These are phyloP conservation scores for Colletotrichum coccodes DNA, from an alignment of 2,329 filamentous ascomycete genomes.

Conservation along the genomic window DNA sequence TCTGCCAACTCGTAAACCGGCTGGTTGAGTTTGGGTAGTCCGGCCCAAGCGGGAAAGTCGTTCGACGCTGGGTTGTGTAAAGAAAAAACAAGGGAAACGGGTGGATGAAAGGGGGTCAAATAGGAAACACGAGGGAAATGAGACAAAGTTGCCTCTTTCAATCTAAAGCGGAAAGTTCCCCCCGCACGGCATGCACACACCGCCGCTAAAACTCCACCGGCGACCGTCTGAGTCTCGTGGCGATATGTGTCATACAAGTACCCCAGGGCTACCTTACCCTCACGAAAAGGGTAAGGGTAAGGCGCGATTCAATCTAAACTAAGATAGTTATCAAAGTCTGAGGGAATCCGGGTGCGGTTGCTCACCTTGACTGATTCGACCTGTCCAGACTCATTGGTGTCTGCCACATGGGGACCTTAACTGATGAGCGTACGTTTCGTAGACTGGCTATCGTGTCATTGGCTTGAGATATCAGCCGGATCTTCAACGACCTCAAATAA, in stretches of 20 bases:
- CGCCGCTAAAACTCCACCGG: constrained; percentile 17
- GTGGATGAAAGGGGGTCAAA: constrained; percentile 26
- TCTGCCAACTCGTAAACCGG: not conserved
- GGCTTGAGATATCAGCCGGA: not conserved
- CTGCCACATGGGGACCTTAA: too few species aligned
- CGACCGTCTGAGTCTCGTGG: not conserved
- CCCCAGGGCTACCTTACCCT: not conserved
- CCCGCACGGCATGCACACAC: constrained; percentile 12
- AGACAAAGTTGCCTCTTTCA: constrained; percentile 10
- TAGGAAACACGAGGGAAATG: constrained; percentile 25
- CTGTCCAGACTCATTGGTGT: not conserved
- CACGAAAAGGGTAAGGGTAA: not conserved
- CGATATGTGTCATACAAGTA: not conserved
- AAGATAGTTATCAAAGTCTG: not conserved
- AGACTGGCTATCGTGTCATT: not conserved
- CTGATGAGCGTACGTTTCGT: not conserved
- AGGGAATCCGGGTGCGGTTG: not conserved
- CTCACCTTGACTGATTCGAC: not conserved
- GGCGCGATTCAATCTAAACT: not conserved
- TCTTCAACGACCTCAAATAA: not conserved
- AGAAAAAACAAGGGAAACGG: not conserved
- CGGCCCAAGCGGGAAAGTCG: not conserved
- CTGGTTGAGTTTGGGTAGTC: not conserved
- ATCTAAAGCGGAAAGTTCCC: constrained; percentile 12
- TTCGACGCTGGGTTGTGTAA: not conserved